Conservation (phyloP, 2,329 filamentous ascomycete genomes). For the Botrytis galanthina region DNA sequence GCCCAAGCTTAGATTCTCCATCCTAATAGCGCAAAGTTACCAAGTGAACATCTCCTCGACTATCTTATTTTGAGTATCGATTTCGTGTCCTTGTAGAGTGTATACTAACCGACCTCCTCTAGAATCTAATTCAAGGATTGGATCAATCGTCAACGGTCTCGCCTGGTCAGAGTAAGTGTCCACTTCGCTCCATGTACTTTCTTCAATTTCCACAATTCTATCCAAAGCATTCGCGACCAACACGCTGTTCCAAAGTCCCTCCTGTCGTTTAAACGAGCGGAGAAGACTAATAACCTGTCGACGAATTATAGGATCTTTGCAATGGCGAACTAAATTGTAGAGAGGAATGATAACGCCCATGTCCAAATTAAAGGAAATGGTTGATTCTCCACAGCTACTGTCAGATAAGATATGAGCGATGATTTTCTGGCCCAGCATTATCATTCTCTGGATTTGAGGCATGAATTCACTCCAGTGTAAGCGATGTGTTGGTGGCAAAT, state of each 20-base stretch:
- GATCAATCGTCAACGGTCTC: slow-evolving; percentile 13
- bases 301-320: slow-evolving; percentile 54
- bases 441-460: slow-evolving; percentile 1
- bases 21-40: neutral
- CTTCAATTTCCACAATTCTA: slow-evolving; percentile 29
- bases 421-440: neutral
- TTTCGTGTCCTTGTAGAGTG: slow-evolving; percentile 2
- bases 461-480: neutral
- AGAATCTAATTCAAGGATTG: slow-evolving; percentile 23
- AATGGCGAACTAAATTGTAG: slow-evolving; percentile 62
- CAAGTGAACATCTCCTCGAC: slow-evolving; percentile 25
- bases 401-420: neutral
- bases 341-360: slow-evolving; percentile 62
- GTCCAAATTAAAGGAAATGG: slow-evolving; percentile 53
- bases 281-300: slow-evolving; percentile 60
- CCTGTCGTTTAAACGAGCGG: slow-evolving; percentile 55
- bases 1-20: neutral
- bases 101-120: slow-evolving; percentile 23
- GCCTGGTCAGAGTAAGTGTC: neutral
- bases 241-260: slow-evolving; percentile 61
- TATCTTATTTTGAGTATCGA: neutral
- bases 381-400: neutral
- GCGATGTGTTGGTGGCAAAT: neutral
- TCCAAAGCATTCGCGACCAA: slow-evolving; percentile 27
- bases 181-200: neutral